Conservation (phyloP, 352 stramenopile genomes). For the Globisporangium cylindrosporum region DNA sequence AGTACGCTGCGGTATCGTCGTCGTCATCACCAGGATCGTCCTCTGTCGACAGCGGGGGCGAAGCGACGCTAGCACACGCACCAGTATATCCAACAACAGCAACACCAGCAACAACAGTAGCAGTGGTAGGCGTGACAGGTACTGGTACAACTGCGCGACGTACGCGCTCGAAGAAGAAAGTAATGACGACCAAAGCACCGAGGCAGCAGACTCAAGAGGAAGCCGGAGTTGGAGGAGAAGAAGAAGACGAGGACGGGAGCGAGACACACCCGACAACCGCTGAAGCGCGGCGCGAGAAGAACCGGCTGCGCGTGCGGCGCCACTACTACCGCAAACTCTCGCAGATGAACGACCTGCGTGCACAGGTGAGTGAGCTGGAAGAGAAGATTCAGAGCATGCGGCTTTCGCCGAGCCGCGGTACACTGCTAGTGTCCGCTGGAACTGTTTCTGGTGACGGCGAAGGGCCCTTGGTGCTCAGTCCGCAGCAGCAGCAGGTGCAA, state of each 20-base stretch:
- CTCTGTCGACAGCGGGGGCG: conserved; percentile 10
- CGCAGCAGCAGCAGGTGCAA: conserved; percentile 6
- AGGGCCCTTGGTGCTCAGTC: neutral
- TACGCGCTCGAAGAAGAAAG: conserved; percentile 1
- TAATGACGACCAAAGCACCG: neutral
- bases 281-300: conserved; percentile 18
- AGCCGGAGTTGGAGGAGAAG: neutral
- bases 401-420: neutral
- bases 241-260: neutral
- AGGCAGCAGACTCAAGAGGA: neutral
- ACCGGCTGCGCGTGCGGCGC: conserved; percentile 21
- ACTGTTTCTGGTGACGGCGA: neutral
- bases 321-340: conserved; percentile 22
- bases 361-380: conserved; percentile 19
- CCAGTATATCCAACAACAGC: neutral
- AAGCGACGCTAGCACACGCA: neutral
- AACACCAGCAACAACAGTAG: neutral
- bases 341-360: conserved; percentile 21
- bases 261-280: neutral
- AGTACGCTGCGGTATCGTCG: conserved; percentile 7
- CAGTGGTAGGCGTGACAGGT: neutral
- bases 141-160: neutral
- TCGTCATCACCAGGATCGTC: conserved; percentile 15
- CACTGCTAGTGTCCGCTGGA: neutral
- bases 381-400: conserved; percentile 12